Evolutionary conservation across 768 basidiomycete species (phyloP).

Genomic region (Russula sp.): DNA sequence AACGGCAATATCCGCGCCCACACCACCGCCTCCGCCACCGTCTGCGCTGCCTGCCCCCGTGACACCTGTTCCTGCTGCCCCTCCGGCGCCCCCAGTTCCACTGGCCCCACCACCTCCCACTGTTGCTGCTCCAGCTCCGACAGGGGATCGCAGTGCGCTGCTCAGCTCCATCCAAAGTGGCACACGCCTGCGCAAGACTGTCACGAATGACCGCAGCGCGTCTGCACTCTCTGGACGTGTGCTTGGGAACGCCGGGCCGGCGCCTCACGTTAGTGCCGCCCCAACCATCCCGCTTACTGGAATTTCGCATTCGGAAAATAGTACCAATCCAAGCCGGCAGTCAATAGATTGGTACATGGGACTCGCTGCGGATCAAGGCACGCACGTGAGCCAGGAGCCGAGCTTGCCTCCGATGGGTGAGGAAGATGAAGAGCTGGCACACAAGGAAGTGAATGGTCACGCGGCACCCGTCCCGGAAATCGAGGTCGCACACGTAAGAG

Average conservation of each 20-base stretch:
- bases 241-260: slow-evolving; percentile 65
- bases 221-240: slow-evolving; percentile 69
- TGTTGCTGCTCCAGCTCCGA: slow-evolving; percentile 31
- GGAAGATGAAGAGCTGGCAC: slow-evolving; percentile 53
- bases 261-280: slow-evolving; percentile 56
- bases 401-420: slow-evolving; percentile 49
- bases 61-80: slow-evolving; percentile 29
- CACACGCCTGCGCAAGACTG: slow-evolving; percentile 59
- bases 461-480: slow-evolving; percentile 47
- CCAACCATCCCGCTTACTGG: slow-evolving; percentile 39
- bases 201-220: slow-evolving; percentile 79
- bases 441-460: slow-evolving; percentile 28
- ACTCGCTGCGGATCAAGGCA: slow-evolving; percentile 66
- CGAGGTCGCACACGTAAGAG: slow-evolving; percentile 40
- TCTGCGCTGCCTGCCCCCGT: slow-evolving; percentile 33
- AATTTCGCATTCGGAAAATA: slow-evolving; percentile 36
- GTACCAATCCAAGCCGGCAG: slow-evolving; percentile 38
- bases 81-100: slow-evolving; percentile 34
- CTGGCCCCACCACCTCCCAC: slow-evolving; percentile 29
- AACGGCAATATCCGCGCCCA: slow-evolving; percentile 32
- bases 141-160: slow-evolving; percentile 57
- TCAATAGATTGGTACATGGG: slow-evolving; percentile 91
- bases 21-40: slow-evolving; percentile 37
- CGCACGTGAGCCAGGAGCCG: slow-evolving; percentile 29
- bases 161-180: slow-evolving; percentile 78